A percentile compares a stretch with the other conserved stretches of the same genome.
These are phyloP conservation scores for Yamadazyma dendronema DNA, from an alignment of 1,139 yeast genomes.

Conservation along the genomic window DNA sequence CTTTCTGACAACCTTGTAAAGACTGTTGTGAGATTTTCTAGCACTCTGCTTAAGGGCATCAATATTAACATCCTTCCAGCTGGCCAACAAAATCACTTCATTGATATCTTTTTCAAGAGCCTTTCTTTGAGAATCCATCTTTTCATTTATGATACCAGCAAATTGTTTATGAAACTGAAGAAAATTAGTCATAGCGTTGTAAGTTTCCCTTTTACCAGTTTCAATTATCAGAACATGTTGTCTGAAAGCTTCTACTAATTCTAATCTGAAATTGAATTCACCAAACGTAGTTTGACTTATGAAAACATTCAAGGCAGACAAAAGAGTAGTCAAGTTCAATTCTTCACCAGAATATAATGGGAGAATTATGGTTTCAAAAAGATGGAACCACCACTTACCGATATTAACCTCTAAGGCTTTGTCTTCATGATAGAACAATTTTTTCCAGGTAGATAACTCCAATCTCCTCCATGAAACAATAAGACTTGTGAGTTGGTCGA, in stretches of 20 bases:
- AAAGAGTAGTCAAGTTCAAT: constrained; percentile 32
- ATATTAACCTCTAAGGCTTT: constrained; percentile 44
- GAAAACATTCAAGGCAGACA: constrained; percentile 74
- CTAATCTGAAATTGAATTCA: constrained; percentile 60
- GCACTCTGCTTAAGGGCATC: constrained; percentile 95
- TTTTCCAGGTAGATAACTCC: constrained; percentile 84
- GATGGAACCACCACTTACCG: constrained; percentile 89
- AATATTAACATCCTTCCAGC: constrained; percentile 96
- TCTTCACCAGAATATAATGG: constrained; percentile 40
- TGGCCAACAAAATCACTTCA: constrained; percentile 84
- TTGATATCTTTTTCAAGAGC: constrained; percentile 72
- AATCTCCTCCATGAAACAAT: constrained; percentile 89
- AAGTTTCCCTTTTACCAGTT: constrained; percentile 18
- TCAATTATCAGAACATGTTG: constrained; percentile 39
- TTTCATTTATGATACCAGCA: constrained; percentile 41
- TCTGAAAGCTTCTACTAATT: constrained; percentile 60
- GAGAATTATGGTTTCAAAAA: constrained; percentile 71
- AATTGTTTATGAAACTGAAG: constrained; percentile 69
- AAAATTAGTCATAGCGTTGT: constrained; percentile 58
- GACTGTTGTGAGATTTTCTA: constrained; percentile 75
- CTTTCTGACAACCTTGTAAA: constrained; percentile 82
- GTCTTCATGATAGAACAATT: constrained; percentile 71
- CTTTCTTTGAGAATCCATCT: constrained; percentile 46
- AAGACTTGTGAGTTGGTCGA: constrained; percentile 58
- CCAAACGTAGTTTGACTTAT: constrained; percentile 76